Evolutionary conservation across 208 protist species (phyloP), one percentile per base, ranked within the genome.

Genomic region (Leishmania braziliensis): DNA sequence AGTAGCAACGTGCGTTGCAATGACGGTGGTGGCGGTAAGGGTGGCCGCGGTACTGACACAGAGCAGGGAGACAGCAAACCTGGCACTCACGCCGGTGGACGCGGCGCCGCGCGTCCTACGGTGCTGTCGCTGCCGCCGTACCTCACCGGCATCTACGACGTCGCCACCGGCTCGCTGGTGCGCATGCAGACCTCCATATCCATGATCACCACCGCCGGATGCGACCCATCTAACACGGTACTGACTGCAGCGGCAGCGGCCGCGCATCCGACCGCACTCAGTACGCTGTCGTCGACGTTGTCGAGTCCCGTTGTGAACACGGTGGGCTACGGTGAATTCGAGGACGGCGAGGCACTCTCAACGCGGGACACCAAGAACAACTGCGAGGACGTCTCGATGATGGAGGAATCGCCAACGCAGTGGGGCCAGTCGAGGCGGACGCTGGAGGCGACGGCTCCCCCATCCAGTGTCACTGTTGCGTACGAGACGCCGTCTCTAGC

Each of bases 141-240:
- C 83, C 91, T 97, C 84, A 95, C 91, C 26, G 95, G 95, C 80
- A 89, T 97, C 56, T 97, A 95, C 85, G 93, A 97, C 81, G 86
- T 96, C 2, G 85, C 84, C 54, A 93, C 85, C 26, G 94, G 94
- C 18, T 84, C 87, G 2, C 92, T 97, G 14, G 86, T 95, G 73
- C 91, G 88, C 6, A 60, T 97, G 75, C 77, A 82, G 74, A 85
- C 63, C 20, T 81, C 62, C 18, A 43, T 46, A 63, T 6, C 56
- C 14, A 26, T 56, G 23, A 56, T 51, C 36, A 4, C 56, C 5
- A 70, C 58, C 65, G 26, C 77, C 0, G 29, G 74, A 87, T 29
- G 33, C 46, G 29, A 46, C 9, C 4, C 48, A 5, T 63, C 23
- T n/a, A 18, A 29, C 54, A 75, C 16, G 50, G 3, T 62, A 29